Percentiles rank a stretch among this genome's conserved stretches.
These are phyloP conservation scores for Vitis rupestris DNA, from an alignment of 164 flowering plant species.

Conservation along the genomic window DNA sequence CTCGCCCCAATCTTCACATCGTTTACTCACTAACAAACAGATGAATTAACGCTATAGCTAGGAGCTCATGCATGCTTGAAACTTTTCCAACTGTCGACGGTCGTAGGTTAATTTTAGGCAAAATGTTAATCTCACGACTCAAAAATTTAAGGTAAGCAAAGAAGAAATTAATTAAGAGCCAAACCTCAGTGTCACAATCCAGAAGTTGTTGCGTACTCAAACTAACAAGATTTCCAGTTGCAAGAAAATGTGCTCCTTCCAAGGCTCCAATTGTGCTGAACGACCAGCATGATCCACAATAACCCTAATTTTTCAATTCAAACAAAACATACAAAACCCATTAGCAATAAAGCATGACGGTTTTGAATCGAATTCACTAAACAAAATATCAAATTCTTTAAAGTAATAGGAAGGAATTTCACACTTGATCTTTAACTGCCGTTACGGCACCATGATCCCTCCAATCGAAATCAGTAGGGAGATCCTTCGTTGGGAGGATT, in stretches of 20 bases:
- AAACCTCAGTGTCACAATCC: conserved; percentile 91
- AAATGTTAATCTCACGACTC: too few species aligned
- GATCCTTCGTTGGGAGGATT: conserved; percentile 73
- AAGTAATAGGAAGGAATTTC: not conserved
- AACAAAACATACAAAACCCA: not conserved
- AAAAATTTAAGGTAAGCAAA: not conserved
- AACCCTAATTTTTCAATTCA: conserved; percentile 46
- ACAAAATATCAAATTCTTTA: too few species aligned
- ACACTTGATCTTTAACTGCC: conserved; percentile 86
- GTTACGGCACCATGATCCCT: conserved; percentile 90
- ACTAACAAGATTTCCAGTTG: conserved; percentile 81
- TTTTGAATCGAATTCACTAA: too few species aligned
- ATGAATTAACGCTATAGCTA: too few species aligned
- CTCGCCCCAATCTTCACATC: too few species aligned
- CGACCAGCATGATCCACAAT: conserved; percentile 97
- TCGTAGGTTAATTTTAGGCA: too few species aligned
- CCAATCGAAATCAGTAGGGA: conserved; percentile 88
- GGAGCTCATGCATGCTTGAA: too few species aligned
- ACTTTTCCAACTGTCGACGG: too few species aligned
- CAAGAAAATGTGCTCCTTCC: conserved; percentile 82
- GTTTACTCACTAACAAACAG: too few species aligned
- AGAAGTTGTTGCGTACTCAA: conserved; percentile 95
- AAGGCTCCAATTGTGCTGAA: conserved; percentile 90
- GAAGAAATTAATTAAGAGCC: not conserved
- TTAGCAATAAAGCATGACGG: not conserved